Evolutionary conservation across 495 filamentous ascomycete genomes (phyloP).

Genomic region (Cryomyces antarcticus): DNA sequence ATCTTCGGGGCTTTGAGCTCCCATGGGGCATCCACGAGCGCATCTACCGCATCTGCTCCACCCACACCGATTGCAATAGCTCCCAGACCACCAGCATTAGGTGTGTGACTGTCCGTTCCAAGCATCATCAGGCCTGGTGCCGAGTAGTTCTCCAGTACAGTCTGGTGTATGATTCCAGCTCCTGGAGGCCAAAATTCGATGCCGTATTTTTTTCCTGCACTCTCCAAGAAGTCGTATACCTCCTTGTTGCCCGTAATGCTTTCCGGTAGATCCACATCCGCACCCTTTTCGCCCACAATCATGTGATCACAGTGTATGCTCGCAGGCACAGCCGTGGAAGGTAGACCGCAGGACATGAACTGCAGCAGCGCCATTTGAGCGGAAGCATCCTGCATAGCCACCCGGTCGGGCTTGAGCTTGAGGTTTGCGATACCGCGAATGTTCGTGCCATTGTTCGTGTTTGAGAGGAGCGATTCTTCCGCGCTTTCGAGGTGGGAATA

Average conservation of each 20-base stretch:
- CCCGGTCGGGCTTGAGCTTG: slow-evolving; percentile 92
- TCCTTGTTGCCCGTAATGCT: slow-evolving; percentile 88
- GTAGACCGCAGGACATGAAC: slow-evolving; percentile 92
- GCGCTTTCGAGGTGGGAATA: slow-evolving; percentile 78
- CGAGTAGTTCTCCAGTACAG: slow-evolving; percentile 95
- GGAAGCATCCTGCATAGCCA: slow-evolving; percentile 97
- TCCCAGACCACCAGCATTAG: slow-evolving; percentile 82
- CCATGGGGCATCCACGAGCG: slow-evolving; percentile 89
- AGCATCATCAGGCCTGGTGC: slow-evolving; percentile 96
- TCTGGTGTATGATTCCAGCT: slow-evolving; percentile 96
- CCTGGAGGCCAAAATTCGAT: slow-evolving; percentile 98
- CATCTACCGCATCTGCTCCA: slow-evolving; percentile 93
- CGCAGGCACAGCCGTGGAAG: slow-evolving; percentile 82
- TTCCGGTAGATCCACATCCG: slow-evolving; percentile 66
- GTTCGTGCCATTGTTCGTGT: slow-evolving; percentile 57
- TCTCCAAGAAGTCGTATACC: slow-evolving; percentile 93
- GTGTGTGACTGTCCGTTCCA: slow-evolving; percentile 96
- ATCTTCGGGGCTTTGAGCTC: slow-evolving; percentile 87
- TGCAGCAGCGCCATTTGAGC: slow-evolving; percentile 96
- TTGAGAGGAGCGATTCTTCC: slow-evolving; percentile 64
- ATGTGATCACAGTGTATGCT: slow-evolving; percentile 98
- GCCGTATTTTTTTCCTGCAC: slow-evolving; percentile 83
- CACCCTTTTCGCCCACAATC: slow-evolving; percentile 86
- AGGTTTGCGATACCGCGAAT: slow-evolving; percentile 80
- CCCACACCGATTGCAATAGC: slow-evolving; percentile 95